Base-by-base conservation (phyloP, 148 eudicot genomes). In the Fallopia convolvulus region DNA sequence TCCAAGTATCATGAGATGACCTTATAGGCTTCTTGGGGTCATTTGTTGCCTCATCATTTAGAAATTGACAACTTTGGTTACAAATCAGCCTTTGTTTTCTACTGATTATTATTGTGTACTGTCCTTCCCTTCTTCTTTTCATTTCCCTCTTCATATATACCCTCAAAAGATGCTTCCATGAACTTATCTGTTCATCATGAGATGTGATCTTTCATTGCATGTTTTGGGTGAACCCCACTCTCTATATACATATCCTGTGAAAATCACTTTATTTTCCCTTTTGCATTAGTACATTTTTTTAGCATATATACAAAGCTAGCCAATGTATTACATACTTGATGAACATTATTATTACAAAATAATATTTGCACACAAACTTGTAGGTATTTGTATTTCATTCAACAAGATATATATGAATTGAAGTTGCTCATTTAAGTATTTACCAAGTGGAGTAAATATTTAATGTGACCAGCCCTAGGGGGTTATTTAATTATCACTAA, bases 151-250 rank as follows among this genome's bases (percentile, higher is more conserved):
- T 18, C 20, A 5, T 48, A 36, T 20, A 55, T 55, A 55, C 60
- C 60, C 60, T 55, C 60, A 55, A 55, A 6, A 55, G 60, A 55
- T n/a, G 60, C 60, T 55, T 55, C 60, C 60, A 55, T 55, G 60
- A 55, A 55, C 60, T 55, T 55, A 55, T 55, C 60, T 55, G 60
- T 55, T 55, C 60, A 55, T 55, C 60, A 55, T 55, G 60, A 18
- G 21, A 17, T 55, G 2, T 18, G 18, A n/a, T 55, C 60, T 55
- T 8, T 36, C 39, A 55, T 55, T 55, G 21, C 60, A 55, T 55
- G 23, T 55, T 55, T 17, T 17, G 60, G 23, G 4, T 55, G 60
- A 20, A 6, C 60, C 60, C 17, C 60, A 3, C 60, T 55, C 5
- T 55, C n/a, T n/a, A n/a, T n/a, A n/a, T n/a, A 26, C 1, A 26